Base-by-base conservation (phyloP, 805 yeast species). In the Diddensiella santjacobensis region DNA sequence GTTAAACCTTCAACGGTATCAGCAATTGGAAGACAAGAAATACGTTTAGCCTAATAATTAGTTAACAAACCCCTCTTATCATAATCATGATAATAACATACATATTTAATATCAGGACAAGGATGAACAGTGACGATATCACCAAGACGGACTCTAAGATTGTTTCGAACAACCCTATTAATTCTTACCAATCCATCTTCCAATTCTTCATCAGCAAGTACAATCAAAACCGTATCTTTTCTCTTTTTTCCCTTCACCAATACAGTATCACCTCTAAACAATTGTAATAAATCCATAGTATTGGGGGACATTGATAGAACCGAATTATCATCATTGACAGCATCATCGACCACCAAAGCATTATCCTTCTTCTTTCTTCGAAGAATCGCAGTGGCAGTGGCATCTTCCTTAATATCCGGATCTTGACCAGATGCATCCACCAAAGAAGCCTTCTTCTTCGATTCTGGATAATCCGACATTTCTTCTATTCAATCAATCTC, bases 1-100 rank as follows among this genome's bases (percentile, higher is more conserved):
- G 97, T 93, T 52, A 93, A 77, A 54, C 99, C 99, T 72, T 93
- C 99, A 57, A 93, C 91, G 47, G 99, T 90, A 65, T 93, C 99
- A 52, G 97, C 96, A 65, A 93, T 87, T 49, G 99, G 99, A 69
- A 93, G 75, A 41, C 91, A 96, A 8, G 96, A 84, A 62, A 93
- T 91, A 70, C 98, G 80, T 54, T 87, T 75, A 59, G 99, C 98
- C 29, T 19, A 20, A 11, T 11, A 6, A 39, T 26, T 26, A 26
- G 31, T 26, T 10, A 26, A 10, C 31, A 8, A 26, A 35, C 8
- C 8, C 15, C 8, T 15, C 17, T 17, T n/a, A 17, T 8, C 39
- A 35, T 8, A 10, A 35, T 35, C 15, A 11, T 15, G 10, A 35
- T 10, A 35, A 17, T 10, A 35, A 39, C 23, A 6, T 19, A 22